phyloP scores from a whole-genome alignment of 768 basidiomycete genomes.

The Auriscalpium orientale region DNA sequence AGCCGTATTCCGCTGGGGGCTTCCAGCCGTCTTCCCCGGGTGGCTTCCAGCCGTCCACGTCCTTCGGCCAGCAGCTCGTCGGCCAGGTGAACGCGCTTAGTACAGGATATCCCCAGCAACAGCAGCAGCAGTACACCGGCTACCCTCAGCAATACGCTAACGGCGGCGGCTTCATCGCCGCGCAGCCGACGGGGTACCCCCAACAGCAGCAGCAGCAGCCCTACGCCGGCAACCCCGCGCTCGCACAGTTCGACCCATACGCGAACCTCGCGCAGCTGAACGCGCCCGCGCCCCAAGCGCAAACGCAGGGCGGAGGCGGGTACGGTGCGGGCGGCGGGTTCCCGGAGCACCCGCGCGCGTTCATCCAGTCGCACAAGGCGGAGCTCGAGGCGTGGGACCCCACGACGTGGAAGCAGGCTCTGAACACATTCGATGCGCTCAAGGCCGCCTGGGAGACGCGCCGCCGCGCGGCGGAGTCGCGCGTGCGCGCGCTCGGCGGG shows the following conservation, averaged over 20 bases:
- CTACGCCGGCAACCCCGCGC: slow-evolving; percentile 5
- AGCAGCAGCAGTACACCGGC: slow-evolving; percentile 22
- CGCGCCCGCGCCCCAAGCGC: background rate
- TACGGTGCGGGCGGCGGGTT: slow-evolving; percentile 18
- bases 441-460: slow-evolving; percentile 58
- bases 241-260: slow-evolving; percentile 16
- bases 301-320: background rate
- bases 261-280: slow-evolving; percentile 2
- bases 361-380: slow-evolving; percentile 54
- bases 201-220: slow-evolving; percentile 13
- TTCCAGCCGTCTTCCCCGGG: background rate
- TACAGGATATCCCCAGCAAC: slow-evolving; percentile 15
- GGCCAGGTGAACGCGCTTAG: slow-evolving; percentile 13
- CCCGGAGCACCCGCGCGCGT: slow-evolving; percentile 59
- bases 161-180: slow-evolving; percentile 7
- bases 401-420: slow-evolving; percentile 26
- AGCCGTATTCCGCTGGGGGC: too few relatives aligned
- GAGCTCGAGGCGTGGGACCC: slow-evolving; percentile 40
- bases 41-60: slow-evolving; percentile 6
- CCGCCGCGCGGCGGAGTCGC: slow-evolving; percentile 46
- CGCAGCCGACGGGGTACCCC: slow-evolving; percentile 13
- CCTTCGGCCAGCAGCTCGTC: slow-evolving; percentile 8
- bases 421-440: slow-evolving; percentile 54
- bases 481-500: slow-evolving; percentile 39
- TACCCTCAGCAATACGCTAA: slow-evolving; percentile 12